Evolutionary conservation across 345 rosid genomes (phyloP), one percentile per base, ranked within the genome.

Genomic region (Physaria fendleri): DNA sequence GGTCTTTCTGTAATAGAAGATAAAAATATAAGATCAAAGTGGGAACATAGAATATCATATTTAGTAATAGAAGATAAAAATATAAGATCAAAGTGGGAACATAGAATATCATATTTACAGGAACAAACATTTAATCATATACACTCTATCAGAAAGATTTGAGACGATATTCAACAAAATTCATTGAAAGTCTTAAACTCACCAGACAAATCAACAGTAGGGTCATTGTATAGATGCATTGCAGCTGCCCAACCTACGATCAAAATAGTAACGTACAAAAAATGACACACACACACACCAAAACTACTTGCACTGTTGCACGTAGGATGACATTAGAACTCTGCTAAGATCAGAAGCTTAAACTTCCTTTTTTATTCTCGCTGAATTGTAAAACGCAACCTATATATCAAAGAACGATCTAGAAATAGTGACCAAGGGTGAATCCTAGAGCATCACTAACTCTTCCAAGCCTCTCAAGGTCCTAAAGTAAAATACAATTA

Each of bases 221-320:
- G 13, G 49, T 83, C 88, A 71, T 76, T 72, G 76, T 64, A 83
- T 28, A 39, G 66, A 45, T 68, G 71, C 71, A 80, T 57, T 59
- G 71, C 83, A 70, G 76, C 60, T 50, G 76, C 79, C 90, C 93
- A 82, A 45, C 96, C 96, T 88, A 79, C 71, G 75, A 68, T 61
- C 58, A 44, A 23, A 40, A 46, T 45, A 23, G 59, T 29, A 45
- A 41, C 16, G 5, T 17, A 10, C 39, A 16, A 24, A n/a, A 21
- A 45, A 2, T 18, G 22, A 18, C 15, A 11, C 27, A 54, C 28
- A 13, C n/a, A 20, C 41, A 22, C 10, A 23, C 6, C 30, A 30
- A 5, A 41, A 15, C 1, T 56, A 16, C 62, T 25, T 39, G 6
- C 5, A 3, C n/a, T n/a, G n/a, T n/a, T n/a, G n/a, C n/a, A n/a